Conservation (phyloP, 176 grass and related monocot species). For the Juncus inflexus region DNA sequence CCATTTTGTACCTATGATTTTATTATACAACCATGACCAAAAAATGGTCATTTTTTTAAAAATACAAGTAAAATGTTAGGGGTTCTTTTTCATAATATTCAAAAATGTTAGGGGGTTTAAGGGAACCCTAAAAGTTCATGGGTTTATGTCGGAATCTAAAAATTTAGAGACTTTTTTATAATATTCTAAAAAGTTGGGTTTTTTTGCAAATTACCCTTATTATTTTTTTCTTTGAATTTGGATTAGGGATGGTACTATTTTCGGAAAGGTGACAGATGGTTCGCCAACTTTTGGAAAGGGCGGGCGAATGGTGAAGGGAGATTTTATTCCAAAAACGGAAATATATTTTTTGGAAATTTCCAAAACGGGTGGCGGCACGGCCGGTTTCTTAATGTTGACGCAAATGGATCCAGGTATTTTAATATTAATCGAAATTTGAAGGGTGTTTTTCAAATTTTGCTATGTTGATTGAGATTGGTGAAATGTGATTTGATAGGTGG, state of each 20-base stretch:
- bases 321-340: constrained; percentile 82
- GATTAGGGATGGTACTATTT: constrained; percentile 91
- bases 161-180: not conserved
- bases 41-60: too few relatives aligned
- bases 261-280: constrained; percentile 76
- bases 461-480: not conserved
- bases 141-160: not conserved
- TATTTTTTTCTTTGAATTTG: not conserved
- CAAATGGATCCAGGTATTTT: constrained; percentile 64
- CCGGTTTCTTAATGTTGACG: constrained; percentile 56
- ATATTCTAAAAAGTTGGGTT: not conserved
- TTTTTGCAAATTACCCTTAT: not conserved
- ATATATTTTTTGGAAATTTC: constrained; percentile 82
- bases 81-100: too few relatives aligned
- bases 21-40: too few relatives aligned
- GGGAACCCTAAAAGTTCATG: not conserved
- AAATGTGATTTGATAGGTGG: constrained; percentile 49
- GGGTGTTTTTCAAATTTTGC: not conserved
- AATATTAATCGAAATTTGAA: not conserved
- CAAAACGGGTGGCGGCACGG: constrained; percentile 88
- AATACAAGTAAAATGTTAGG: not conserved
- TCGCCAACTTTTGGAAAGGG: constrained; percentile 91
- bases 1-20: too few relatives aligned
- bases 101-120: not conserved
- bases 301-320: constrained; percentile 86